Conservation (phyloP, 345 rosid genomes). For the Gossypium thurberi region DNA sequence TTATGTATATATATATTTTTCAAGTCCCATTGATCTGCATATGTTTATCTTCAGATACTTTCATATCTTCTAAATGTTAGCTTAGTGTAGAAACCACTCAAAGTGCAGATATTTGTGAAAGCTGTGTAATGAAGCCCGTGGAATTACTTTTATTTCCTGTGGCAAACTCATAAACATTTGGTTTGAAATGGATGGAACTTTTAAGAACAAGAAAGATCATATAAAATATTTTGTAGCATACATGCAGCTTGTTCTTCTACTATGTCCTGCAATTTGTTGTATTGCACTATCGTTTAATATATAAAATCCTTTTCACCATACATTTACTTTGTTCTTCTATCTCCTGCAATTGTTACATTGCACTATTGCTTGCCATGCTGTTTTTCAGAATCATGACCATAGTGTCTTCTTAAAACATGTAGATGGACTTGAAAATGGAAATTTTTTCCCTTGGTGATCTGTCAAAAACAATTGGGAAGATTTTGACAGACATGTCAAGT, state of each 20-base stretch:
- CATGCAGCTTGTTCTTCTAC: background rate
- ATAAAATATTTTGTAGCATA: background rate
- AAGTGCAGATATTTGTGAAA: background rate
- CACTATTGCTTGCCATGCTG: constrained; percentile 1
- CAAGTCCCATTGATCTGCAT: background rate
- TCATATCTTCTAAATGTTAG: background rate
- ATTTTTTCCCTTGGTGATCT: constrained; percentile 86
- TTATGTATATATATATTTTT: background rate
- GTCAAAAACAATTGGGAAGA: constrained; percentile 86
- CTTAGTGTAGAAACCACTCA: background rate
- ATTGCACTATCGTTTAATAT: background rate
- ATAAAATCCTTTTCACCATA: background rate
- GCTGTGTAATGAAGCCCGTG: background rate
- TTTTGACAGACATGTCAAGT: constrained; percentile 95
- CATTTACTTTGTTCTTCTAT: background rate
- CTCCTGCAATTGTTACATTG: constrained; percentile 12
- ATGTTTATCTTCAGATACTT: background rate
- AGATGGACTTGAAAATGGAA: constrained; percentile 98
- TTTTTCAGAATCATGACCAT: constrained; percentile 15
- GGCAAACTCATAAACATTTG: background rate
- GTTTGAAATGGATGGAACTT: background rate
- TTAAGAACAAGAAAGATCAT: background rate
- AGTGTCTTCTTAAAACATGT: constrained; percentile 25
- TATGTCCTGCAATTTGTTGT: background rate
- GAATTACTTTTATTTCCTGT: background rate